Percentiles rank a stretch among this genome's conserved stretches.
These are phyloP conservation scores for Rhamnella rubrinervis DNA, from an alignment of 331 rosid species.

Conservation along the genomic window DNA sequence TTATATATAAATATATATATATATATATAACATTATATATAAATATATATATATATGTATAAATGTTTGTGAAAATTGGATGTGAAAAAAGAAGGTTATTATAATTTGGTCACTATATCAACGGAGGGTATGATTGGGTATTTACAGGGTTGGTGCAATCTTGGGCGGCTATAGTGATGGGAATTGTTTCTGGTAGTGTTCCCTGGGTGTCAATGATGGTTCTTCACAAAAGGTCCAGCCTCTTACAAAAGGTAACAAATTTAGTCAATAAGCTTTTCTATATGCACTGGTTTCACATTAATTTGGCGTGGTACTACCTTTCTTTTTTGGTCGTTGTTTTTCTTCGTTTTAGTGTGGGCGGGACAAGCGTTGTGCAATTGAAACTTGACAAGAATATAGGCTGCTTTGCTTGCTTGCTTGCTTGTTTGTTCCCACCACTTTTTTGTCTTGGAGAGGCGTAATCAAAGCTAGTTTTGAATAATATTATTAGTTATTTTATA, in stretches of 20 bases:
- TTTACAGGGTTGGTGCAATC: constrained; percentile 82
- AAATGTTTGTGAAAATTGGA: too few species aligned
- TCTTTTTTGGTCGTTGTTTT: neutral
- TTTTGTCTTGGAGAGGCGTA: neutral
- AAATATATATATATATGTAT: too few species aligned
- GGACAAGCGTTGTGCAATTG: neutral
- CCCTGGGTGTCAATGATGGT: constrained; percentile 97
- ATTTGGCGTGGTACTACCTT: neutral
- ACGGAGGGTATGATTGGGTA: neutral
- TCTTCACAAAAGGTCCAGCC: constrained; percentile 66
- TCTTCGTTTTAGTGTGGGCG: neutral
- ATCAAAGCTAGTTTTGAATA: neutral
- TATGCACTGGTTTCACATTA: neutral
- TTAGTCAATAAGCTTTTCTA: neutral
- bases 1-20: too few species aligned
- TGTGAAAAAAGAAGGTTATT: too few species aligned
- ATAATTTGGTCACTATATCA: neutral
- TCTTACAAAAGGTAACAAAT: constrained; percentile 58
- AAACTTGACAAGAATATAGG: neutral
- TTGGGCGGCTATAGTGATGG: constrained; percentile 97
- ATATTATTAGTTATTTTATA: too few species aligned
- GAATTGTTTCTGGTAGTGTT: constrained; percentile 66
- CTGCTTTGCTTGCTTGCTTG: neutral
- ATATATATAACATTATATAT: too few species aligned
- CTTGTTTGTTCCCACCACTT: neutral